Evolutionary conservation across 2,329 filamentous ascomycete genomes (phyloP), one percentile per base, ranked within the genome.

Genomic region (Aspergillus spinulosporus): DNA sequence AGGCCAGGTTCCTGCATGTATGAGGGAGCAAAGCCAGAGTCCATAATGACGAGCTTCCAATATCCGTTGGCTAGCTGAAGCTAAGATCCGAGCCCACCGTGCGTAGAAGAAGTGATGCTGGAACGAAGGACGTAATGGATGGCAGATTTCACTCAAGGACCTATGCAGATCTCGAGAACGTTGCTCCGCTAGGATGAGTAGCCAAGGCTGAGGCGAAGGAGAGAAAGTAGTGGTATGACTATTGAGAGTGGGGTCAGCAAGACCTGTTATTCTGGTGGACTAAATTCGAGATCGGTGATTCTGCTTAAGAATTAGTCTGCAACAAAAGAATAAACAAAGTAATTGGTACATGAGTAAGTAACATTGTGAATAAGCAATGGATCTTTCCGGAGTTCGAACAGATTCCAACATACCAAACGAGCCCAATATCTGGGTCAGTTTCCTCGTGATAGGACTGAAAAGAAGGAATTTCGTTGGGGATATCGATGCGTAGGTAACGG

Each of bases 381-480:
- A 12, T 21, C 21, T 26, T 29, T 5, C 4, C n/a, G 29, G 40
- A 34, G 40, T 8, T 45, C 3, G 28, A 32, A 51, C 60, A 48
- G 56, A 62, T 59, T 46, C 57, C 54, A 46, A 45, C 57, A 60
- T 58, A 52, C 62, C 54, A 48, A 49, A 31, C 21, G 47, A 45
- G 21, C 34, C 45, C 43, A 7, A 32, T 46, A 26, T 50, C 47
- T 49, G 44, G 47, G 32, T 56, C 50, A 55, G n/a, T 28, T 31
- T 44, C 47, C 44, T 44, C 9, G 21, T 47, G 51, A 44, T 36
- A 14, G 42, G 46, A 37, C 21, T 43, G 40, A 14, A 8, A 52
- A 39, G 21, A n/a, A 15, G n/a, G 26, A 40, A 44, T 21, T 54
- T 21, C 44, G 21, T 48, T 32, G 47, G 39, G 42, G 50, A 36